These are phyloP conservation scores for Solanum bulbocastanum DNA, from an alignment of 257 asterid species.

Conservation along the genomic window DNA sequence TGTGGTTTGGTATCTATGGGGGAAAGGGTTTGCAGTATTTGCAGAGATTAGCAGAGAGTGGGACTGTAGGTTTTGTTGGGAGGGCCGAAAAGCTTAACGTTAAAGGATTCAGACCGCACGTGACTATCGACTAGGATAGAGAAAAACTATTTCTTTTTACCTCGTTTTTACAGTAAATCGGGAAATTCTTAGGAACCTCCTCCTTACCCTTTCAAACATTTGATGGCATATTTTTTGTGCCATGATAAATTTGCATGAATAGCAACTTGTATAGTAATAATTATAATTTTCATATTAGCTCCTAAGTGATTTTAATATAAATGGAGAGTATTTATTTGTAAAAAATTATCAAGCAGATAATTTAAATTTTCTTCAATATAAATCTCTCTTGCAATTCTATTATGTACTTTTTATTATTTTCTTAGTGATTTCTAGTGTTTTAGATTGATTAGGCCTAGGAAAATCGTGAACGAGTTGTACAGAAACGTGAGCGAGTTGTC, in stretches of 20 bases:
- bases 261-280: no score
- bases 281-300: neutral
- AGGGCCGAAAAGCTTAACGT: conserved; percentile 20
- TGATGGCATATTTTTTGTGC: neutral
- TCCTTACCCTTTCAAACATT: neutral
- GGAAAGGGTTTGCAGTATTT: conserved; percentile 26
- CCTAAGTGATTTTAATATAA: neutral
- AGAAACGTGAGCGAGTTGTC: neutral
- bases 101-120: conserved; percentile 41
- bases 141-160: neutral
- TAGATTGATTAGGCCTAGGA: no score
- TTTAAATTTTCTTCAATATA: neutral
- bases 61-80: conserved; percentile 4
- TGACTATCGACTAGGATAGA: conserved; percentile 32
- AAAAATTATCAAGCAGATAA: neutral
- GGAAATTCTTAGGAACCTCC: neutral
- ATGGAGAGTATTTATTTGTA: no score
- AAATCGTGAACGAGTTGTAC: neutral
- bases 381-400: neutral
- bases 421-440: neutral
- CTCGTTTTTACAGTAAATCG: conserved; percentile 20
- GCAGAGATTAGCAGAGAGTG: conserved; percentile 10
- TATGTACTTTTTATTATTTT: no score
- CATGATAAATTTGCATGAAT: neutral
- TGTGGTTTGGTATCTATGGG: neutral